These are phyloP conservation scores for Pyrenophora graminea DNA, from an alignment of 2,329 filamentous ascomycete genomes.

Conservation along the genomic window DNA sequence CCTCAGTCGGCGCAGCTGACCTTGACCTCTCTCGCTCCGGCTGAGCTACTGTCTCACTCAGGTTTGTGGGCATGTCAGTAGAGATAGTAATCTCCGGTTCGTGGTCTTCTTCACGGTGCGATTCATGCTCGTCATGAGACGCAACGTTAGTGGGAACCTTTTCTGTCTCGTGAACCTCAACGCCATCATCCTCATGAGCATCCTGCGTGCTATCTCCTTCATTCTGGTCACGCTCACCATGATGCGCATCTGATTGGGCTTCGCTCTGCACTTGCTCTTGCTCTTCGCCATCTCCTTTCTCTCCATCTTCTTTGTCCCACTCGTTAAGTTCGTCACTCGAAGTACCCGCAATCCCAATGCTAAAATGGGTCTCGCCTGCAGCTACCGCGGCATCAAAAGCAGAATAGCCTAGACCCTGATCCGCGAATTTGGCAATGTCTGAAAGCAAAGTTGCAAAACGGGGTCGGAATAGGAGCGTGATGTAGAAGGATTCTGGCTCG, in stretches of 20 bases:
- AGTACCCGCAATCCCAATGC: constrained; percentile 18
- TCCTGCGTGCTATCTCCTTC: constrained; percentile 1
- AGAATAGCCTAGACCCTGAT: constrained; percentile 62
- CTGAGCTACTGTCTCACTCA: constrained; percentile 2
- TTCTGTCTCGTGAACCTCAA: neutral
- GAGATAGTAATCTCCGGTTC: neutral
- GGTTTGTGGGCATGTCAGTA: neutral
- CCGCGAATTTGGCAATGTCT: constrained; percentile 57
- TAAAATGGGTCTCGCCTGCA: constrained; percentile 36
- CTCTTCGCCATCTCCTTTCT: constrained; percentile 8
- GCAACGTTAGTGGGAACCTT: neutral
- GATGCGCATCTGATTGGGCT: neutral
- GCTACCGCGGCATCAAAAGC: constrained; percentile 46
- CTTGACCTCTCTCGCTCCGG: neutral
- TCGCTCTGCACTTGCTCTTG: neutral
- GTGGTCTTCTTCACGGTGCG: constrained; percentile 1
- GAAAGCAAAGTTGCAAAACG: constrained; percentile 59
- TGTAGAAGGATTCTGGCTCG: constrained; percentile 60
- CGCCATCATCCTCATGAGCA: constrained; percentile 1
- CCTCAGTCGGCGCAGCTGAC: neutral
- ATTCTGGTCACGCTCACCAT: constrained; percentile 5
- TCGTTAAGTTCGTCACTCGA: constrained; percentile 26
- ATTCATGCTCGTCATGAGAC: neutral
- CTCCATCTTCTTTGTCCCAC: constrained; percentile 27
- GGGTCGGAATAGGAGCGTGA: constrained; percentile 59